Conservation (phyloP, 257 asterid genomes). For the Plantago elongata region DNA sequence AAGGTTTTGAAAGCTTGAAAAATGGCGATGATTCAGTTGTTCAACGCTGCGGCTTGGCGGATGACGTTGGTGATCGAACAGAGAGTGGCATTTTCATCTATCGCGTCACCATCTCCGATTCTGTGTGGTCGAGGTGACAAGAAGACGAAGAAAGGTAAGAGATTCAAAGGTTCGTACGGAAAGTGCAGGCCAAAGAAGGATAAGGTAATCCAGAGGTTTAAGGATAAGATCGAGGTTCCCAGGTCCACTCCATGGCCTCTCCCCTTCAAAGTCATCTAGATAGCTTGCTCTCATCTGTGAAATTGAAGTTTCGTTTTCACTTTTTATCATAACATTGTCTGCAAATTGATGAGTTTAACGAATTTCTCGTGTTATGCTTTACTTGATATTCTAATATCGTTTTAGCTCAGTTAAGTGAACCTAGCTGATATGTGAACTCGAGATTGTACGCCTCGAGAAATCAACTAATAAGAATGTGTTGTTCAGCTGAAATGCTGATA, state of each 20-base stretch:
- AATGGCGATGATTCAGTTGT: constrained; percentile 52
- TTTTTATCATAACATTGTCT: no score
- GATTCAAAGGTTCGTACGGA: constrained; percentile 80
- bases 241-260: constrained; percentile 97
- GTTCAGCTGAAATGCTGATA: no score
- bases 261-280: constrained; percentile 47
- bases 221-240: constrained; percentile 27
- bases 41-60: constrained; percentile 39
- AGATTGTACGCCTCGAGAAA: no score
- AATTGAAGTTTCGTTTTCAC: no score
- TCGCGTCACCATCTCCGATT: constrained; percentile 28
- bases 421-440: no score
- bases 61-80: constrained; percentile 22
- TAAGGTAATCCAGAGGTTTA: constrained; percentile 52
- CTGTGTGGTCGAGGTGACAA: constrained; percentile 85
- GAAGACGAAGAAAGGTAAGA: constrained; percentile 76
- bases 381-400: no score
- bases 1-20: constrained; percentile 12
- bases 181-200: constrained; percentile 67
- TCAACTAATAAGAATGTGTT: no score
- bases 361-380: no score
- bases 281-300: no score
- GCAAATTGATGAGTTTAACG: no score
- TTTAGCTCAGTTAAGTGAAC: no score
- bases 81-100: constrained; percentile 25